A percentile compares a stretch with the other conserved stretches of the same genome.
Conservation (phyloP, 2,329 filamentous ascomycete species). For the Phialocephala sp. region DNA sequence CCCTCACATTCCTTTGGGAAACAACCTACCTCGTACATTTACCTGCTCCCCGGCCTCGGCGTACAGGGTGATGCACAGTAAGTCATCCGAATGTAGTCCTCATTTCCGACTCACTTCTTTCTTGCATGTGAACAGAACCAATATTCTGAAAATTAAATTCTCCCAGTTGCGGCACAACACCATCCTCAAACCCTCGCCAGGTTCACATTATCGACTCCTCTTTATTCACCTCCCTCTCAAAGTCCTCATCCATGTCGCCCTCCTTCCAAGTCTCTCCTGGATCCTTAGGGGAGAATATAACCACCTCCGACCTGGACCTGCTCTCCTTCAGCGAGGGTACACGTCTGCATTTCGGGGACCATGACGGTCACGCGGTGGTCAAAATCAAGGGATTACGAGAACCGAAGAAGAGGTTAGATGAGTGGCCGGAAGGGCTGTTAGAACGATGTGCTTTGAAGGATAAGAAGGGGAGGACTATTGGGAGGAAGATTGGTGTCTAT, state of each 20-base stretch:
- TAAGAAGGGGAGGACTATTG: conserved; percentile 28
- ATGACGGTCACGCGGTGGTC: conserved; percentile 28
- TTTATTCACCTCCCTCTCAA: conserved; percentile 24
- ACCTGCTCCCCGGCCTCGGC: conserved; percentile 23
- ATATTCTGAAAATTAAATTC: background rate
- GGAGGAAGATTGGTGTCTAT: conserved; percentile 45
- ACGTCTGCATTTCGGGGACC: conserved; percentile 29
- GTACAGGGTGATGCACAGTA: conserved; percentile 26
- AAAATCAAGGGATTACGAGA: conserved; percentile 31
- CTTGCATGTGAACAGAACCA: background rate
- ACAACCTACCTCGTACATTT: conserved; percentile 15
- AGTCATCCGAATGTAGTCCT: background rate
- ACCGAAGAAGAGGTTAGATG: conserved; percentile 31
- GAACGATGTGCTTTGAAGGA: conserved; percentile 28
- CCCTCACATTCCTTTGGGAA: conserved; percentile 27
- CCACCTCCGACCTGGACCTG: conserved; percentile 29
- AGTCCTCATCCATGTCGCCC: background rate
- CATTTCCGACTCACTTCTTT: background rate
- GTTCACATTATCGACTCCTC: conserved; percentile 28
- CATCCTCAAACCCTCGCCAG: conserved; percentile 22
- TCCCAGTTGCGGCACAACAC: conserved; percentile 11
- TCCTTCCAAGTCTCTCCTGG: conserved; percentile 26
- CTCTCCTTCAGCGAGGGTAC: conserved; percentile 26
- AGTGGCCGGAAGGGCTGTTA: conserved; percentile 29
- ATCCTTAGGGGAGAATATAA: conserved; percentile 38